Conservation (phyloP, 2,329 filamentous ascomycete species). For the Westerdykella ornata region DNA sequence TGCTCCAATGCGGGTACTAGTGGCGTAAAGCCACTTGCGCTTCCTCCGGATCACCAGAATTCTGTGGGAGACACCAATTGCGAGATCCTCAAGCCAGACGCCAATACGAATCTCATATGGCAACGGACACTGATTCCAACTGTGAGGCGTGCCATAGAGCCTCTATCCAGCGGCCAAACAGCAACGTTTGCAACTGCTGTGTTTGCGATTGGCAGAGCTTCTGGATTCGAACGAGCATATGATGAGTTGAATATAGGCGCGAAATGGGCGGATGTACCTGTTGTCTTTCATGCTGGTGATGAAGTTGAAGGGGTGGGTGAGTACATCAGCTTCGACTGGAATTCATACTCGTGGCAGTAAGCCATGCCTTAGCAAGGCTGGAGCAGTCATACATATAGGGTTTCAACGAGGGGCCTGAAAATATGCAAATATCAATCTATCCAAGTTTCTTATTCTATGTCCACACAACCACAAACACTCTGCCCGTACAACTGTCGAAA, state of each 20-base stretch:
- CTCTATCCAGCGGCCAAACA: neutral
- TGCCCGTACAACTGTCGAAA: too few relatives aligned
- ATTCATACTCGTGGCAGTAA: too few relatives aligned
- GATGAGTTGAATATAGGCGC: slow-evolving; percentile 8
- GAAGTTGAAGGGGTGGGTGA: too few relatives aligned
- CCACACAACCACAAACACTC: too few relatives aligned
- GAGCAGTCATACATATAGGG: too few relatives aligned
- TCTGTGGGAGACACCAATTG: neutral
- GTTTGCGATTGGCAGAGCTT: slow-evolving; percentile 18
- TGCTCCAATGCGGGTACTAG: slow-evolving; percentile 26
- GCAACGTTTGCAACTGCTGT: slow-evolving; percentile 16
- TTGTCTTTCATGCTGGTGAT: slow-evolving; percentile 1
- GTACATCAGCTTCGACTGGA: too few relatives aligned
- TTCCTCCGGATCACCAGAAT: neutral
- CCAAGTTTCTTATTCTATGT: too few relatives aligned
- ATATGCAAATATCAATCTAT: too few relatives aligned
- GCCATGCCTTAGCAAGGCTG: too few relatives aligned
- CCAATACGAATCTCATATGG: slow-evolving; percentile 33
- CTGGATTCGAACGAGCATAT: slow-evolving; percentile 10
- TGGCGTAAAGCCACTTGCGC: slow-evolving; percentile 14
- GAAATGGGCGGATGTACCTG: slow-evolving; percentile 21
- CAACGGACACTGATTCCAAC: slow-evolving; percentile 30
- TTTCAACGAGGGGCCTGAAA: too few relatives aligned
- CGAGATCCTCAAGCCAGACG: slow-evolving; percentile 28
- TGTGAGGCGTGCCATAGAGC: slow-evolving; percentile 4